Evolutionary conservation across 2,329 filamentous ascomycete species (phyloP).

Genomic region (Venturia pyrina): DNA sequence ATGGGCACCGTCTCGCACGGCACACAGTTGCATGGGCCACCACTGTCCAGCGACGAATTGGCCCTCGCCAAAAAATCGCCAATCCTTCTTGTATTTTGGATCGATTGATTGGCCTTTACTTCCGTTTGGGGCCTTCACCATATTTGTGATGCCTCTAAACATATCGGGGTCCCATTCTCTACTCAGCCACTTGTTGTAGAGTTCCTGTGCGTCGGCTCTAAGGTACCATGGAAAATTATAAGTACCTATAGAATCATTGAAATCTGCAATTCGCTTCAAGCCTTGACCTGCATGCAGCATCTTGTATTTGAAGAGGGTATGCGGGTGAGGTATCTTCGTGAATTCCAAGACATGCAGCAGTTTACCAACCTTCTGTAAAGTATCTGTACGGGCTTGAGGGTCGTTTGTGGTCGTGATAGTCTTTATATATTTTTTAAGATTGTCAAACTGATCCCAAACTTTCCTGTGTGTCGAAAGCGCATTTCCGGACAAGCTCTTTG

Average conservation of each 20-base stretch:
- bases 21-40: conserved; percentile 44
- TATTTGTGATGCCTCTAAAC: conserved; percentile 32
- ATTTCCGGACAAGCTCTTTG: neutral
- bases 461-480: neutral
- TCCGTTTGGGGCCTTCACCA: conserved; percentile 11
- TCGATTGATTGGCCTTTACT: conserved; percentile 14
- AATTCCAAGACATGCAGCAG: neutral
- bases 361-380: neutral
- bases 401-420: neutral
- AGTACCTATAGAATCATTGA: neutral
- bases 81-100: conserved; percentile 20
- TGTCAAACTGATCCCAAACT: neutral
- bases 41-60: conserved; percentile 39
- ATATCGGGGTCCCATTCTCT: conserved; percentile 35
- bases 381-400: neutral
- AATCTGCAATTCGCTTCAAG: neutral
- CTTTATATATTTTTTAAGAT: neutral
- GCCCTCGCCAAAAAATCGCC: conserved; percentile 26
- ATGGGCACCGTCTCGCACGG: conserved; percentile 45
- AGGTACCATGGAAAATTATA: conserved; percentile 33
- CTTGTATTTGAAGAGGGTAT: neutral
- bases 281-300: neutral
- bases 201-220: conserved; percentile 34
- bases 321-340: neutral
- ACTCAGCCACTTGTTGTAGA: conserved; percentile 37